Evolutionary conservation across 2,329 filamentous ascomycete genomes (phyloP), one percentile per base, ranked within the genome.

Genomic region (Pestalotiopsis sp.): DNA sequence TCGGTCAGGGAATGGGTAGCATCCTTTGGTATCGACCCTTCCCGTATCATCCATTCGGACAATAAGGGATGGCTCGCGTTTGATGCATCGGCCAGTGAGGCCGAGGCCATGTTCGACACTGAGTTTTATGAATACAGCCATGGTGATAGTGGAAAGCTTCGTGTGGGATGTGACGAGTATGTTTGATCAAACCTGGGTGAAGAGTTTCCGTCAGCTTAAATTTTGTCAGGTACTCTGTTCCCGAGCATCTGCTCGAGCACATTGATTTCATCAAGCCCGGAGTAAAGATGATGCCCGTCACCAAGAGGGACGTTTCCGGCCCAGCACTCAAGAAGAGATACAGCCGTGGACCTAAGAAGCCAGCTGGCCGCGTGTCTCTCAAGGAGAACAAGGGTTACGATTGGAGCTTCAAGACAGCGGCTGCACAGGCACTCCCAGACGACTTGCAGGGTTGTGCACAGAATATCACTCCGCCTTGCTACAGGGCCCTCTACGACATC

Each of bases 261-360:
- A 77, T 85, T 67, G 83, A 85, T 74, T 85, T 84, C 71, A 79
- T 86, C 45, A 85, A 80, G 14, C 84, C 84, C 1, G 83, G 82
- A 20, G 77, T 83, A 64, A 83, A 82, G 71, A 76, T 84, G 57
- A 69, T 60, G 31, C 55, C 65, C 2, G 65, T 67, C 3, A 27
- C 39, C 31, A 39, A 60, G 27, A 41, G 65, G 14, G 49, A 38
- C 20, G 59, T 62, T 6, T 31, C 59, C 20, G 55, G 59, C 59
- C 65, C 36, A 62, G 55, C 36, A 52, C 20, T 61, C 41, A 39
- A 60, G 45, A 62, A 62, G 59, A 62, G 59, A 62, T 62, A n/a
- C 36, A 62, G 59, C n/a, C 59, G 59, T 72, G 64, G 68, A 71
- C 69, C 58, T 31, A 62, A 41, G n/a, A 62, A 62, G 36, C 59